Evolutionary conservation across 2,329 filamentous ascomycete genomes (phyloP), one percentile per base, ranked within the genome.

Genomic region (Bipolaris victoriae): DNA sequence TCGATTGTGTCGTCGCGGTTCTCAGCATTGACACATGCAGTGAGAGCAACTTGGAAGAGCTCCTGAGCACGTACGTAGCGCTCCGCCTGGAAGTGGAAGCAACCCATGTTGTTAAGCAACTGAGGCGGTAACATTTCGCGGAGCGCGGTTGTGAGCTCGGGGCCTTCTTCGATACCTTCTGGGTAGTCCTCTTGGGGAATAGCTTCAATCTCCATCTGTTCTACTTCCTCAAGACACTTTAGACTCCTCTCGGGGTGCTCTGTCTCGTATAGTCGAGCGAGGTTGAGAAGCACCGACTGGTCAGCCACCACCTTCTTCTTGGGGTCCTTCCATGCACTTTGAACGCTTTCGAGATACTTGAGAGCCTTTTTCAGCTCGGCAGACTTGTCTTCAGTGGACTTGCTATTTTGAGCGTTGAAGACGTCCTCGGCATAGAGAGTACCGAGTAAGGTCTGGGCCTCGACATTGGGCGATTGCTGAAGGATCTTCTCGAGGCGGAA

Each of bases 91-190:
- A 92, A 97, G 66, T 96, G 87, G 78, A 98, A 98, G 76, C 93
- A 97, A 5, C 91, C 95, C 73, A 98, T 96, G 74, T 99, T 99
- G 82, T 98, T 99, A 41, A 99, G 84, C 2, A 98, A 83, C 71
- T 97, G 92, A 3, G 95, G 95, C 1, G 93, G 91, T 1, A 99
- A 81, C 57, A 89, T 83, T 71, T 93, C 90, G 52, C 92, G 88
- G 26, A 96, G 82, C 15, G 83, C 82, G 20, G 81, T 80, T 53
- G 85, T 84, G 55, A 86, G 78, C 29, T 85, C 83, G 3, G 81
- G 44, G 35, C 72, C 69, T 39, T 72, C 68, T 36, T 75, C 73
- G 15, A 76, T 51, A 22, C 64, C 83, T 56, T 89, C 85, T 51
- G 91, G 87, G 16, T 86, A 82, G 2, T 93, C 89, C 10, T 89